Evolutionary conservation across 2,329 filamentous ascomycete genomes (phyloP).

Genomic region (Alternaria dauci): DNA sequence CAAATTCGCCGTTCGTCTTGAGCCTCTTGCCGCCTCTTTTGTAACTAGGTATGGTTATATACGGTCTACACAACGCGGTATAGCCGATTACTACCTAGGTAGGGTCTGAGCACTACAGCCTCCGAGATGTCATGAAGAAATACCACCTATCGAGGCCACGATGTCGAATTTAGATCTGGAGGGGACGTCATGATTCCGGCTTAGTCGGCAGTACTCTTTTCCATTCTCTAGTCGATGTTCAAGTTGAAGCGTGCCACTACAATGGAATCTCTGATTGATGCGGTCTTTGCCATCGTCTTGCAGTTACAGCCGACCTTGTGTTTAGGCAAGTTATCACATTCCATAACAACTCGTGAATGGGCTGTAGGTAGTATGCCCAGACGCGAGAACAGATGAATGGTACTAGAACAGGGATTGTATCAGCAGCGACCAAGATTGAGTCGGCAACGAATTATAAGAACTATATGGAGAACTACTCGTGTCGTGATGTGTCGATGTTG

Average conservation of each 20-base stretch:
- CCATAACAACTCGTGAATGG: background rate
- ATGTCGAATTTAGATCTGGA: background rate
- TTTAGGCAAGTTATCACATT: background rate
- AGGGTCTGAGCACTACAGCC: background rate
- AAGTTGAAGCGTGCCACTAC: background rate
- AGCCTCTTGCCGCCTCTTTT: background rate
- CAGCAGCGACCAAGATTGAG: background rate
- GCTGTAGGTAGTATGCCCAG: background rate
- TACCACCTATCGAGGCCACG: background rate
- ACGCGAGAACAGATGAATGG: background rate
- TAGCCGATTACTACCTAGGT: background rate
- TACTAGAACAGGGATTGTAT: background rate
- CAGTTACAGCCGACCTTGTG: no score
- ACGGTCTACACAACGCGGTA: background rate
- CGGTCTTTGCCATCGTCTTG: no score
- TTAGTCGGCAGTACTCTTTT: background rate
- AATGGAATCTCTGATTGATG: no score
- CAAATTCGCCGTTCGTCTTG: background rate
- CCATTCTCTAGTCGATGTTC: background rate
- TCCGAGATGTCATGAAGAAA: background rate
- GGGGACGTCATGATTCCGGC: background rate
- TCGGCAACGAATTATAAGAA: background rate
- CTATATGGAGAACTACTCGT: background rate
- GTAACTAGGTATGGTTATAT: background rate
- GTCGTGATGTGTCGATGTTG: background rate